phyloP scores from a whole-genome alignment of 257 asterid species.

The Solanum ossicruentum region DNA sequence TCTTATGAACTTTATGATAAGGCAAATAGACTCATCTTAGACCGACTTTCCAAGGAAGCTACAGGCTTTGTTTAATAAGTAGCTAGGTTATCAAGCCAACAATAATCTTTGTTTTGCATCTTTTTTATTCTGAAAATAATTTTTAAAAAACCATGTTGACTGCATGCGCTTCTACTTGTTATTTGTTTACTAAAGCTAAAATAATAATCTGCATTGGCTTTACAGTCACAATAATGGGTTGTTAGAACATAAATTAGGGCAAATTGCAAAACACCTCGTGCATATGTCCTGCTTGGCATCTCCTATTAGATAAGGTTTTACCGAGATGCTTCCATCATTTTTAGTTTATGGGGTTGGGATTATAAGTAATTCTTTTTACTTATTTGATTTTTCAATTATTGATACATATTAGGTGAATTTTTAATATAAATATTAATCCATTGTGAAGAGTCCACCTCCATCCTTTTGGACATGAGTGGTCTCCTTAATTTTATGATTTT shows the following conservation, averaged over 20 bases:
- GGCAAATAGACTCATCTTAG: background rate
- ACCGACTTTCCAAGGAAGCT: background rate
- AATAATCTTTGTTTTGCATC: background rate
- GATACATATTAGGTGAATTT: background rate
- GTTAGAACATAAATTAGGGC: background rate
- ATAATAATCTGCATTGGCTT: background rate
- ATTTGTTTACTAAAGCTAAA: background rate
- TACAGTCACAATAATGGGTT: background rate
- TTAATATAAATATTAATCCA: background rate
- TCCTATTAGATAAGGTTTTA: background rate
- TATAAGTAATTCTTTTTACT: background rate
- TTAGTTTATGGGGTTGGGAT: background rate
- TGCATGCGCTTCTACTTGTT: background rate
- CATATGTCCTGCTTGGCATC: background rate
- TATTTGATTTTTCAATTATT: background rate
- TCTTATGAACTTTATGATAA: background rate
- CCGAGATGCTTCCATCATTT: background rate
- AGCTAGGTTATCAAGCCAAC: background rate
- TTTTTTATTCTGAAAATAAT: background rate
- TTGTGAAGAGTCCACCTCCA: no score
- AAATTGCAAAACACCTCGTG: background rate
- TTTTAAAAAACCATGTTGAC: background rate
- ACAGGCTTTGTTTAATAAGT: background rate
- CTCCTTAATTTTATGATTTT: no score
- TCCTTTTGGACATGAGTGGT: no score